Percentiles rank a stretch among this genome's conserved stretches.
These are phyloP conservation scores for Colletotrichum sojae DNA, from an alignment of 2,329 filamentous ascomycete species.

Conservation along the genomic window DNA sequence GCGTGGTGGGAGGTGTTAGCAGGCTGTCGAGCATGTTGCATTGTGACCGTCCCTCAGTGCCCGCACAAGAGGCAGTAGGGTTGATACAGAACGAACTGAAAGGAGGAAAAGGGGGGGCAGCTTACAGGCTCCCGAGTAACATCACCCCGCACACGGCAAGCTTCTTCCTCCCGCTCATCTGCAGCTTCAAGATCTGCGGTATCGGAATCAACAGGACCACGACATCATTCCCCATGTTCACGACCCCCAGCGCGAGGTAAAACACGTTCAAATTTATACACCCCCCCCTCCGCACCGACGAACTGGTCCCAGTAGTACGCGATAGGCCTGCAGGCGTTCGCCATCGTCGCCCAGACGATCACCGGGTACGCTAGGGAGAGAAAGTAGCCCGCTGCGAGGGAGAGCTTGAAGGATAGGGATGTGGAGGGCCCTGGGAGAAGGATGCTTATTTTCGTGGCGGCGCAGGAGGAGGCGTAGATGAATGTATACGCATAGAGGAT, in stretches of 20 bases:
- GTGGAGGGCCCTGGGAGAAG: conserved; percentile 4
- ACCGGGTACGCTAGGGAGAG: conserved; percentile 29
- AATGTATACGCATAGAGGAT: conserved; percentile 40
- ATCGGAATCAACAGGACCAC: conserved; percentile 37
- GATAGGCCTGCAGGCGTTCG: conserved; percentile 28
- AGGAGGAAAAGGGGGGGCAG: not conserved
- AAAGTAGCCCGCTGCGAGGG: conserved; percentile 22
- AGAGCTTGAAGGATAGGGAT: conserved; percentile 9
- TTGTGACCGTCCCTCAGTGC: no score
- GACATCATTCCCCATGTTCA: conserved; percentile 39
- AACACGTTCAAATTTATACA: conserved; percentile 32
- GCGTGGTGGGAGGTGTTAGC: not conserved
- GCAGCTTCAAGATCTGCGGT: conserved; percentile 34
- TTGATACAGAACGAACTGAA: no score
- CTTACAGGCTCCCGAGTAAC: conserved; percentile 37
- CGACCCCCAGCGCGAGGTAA: conserved; percentile 32
- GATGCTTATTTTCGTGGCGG: conserved; percentile 41
- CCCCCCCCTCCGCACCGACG: conserved; percentile 6
- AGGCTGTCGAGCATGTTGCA: no score
- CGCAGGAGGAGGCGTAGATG: conserved; percentile 37
- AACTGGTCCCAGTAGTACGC: conserved; percentile 41
- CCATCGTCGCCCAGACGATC: conserved; percentile 38
- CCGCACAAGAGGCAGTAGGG: no score
- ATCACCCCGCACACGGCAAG: conserved; percentile 35
- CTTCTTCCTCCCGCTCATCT: conserved; percentile 36